These are phyloP conservation scores for Rhodotorula sp. DNA, from an alignment of 1,284 basidiomycete species.

Conservation along the genomic window DNA sequence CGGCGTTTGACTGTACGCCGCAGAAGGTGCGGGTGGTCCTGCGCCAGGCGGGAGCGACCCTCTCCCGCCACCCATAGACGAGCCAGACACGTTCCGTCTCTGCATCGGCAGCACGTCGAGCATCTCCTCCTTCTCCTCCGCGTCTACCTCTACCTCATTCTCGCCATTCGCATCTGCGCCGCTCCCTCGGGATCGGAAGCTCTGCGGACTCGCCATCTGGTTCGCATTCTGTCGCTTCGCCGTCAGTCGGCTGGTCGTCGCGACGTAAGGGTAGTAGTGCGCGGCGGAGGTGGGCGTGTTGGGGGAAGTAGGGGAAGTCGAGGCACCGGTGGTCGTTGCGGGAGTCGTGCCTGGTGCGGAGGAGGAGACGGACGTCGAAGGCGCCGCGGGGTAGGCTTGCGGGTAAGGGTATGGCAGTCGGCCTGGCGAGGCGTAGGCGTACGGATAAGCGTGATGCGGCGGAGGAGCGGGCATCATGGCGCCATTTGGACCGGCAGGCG, in stretches of 20 bases:
- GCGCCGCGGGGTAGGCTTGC: neutral
- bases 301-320: slow-evolving; percentile 15
- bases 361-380: slow-evolving; percentile 2
- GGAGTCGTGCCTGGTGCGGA: neutral
- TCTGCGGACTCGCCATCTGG: slow-evolving; percentile 29
- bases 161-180: slow-evolving; percentile 1
- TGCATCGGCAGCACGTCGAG: neutral
- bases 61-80: neutral
- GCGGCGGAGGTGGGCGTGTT: slow-evolving; percentile 22
- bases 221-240: slow-evolving; percentile 1
- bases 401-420: neutral
- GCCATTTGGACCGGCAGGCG: neutral
- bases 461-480: slow-evolving; percentile 1
- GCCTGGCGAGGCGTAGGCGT: slow-evolving; percentile 2
- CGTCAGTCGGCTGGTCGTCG: slow-evolving; percentile 7
- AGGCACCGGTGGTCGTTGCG: neutral
- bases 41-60: neutral
- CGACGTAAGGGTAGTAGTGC: slow-evolving; percentile 31
- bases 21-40: neutral
- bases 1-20: neutral
- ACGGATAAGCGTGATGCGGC: neutral
- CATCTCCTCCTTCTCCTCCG: neutral
- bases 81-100: neutral
- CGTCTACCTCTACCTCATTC: neutral
- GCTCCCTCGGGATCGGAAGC: slow-evolving; percentile 17